Base-by-base conservation (phyloP, 73 alveolate genomes). In the Blepharisma stoltei region DNA sequence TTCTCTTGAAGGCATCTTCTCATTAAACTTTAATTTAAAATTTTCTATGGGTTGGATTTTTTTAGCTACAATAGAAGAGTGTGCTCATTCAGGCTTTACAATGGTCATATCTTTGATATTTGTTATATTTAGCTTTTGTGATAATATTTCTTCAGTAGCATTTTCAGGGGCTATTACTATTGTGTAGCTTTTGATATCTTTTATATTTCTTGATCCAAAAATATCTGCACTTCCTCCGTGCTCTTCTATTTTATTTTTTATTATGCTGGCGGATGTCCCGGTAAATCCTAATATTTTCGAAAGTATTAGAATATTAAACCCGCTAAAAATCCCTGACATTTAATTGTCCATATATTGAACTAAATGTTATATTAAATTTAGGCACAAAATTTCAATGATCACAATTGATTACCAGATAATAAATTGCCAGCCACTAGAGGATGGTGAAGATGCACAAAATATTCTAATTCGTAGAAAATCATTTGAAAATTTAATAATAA, bases 201-300 rank as follows among this genome's bases (percentile, higher is more conserved):
- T 32, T 32, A 32, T 32, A 60, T 14, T 18, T 18, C 18, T 14
- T 8, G 18, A n/a, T 20, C 18, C 38, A 60, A 1, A 60, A 25
- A 60, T 14, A 14, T 60, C 45, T 20, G 73, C 73, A 20, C 47
- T 60, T n/a, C 73, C 73, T 20, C 73, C 73, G 46, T 60, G 23
- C 23, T 60, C 23, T 1, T 60, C 73, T n/a, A 60, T 14, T 14
- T 60, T 60, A 14, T 0, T 60, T 25, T 14, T 25, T 14, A 60
- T 60, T n/a, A 60, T 25, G 18, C 5, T 25, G 0, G 48, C 73
- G 2, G 73, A 60, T 14, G 45, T 11, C 5, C 45, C 73, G 14
- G 73, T 18, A 60, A 60, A 60, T 8, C 45, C 45, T 8, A 18
- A 60, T 9, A 60, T 25, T 25, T 60, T 60, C 4, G n/a, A 60